Percentiles rank a stretch among this genome's conserved stretches.
Evolutionary conservation across 352 stramenopile species (phyloP).

Genomic region (Saprolegnia diclina): DNA sequence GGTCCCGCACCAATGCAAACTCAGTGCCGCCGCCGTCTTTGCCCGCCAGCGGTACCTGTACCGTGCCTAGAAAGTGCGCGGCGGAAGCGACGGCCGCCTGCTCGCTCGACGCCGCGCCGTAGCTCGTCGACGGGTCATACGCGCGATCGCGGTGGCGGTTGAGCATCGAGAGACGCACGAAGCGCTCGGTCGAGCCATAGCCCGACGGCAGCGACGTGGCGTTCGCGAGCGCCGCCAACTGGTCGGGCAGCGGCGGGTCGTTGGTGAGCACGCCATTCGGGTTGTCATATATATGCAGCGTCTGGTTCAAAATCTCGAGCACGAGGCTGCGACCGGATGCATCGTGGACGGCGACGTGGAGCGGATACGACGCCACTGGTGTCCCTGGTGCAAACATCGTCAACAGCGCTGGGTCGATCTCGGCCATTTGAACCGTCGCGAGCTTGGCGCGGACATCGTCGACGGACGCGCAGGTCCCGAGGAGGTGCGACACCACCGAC

Average conservation of each 20-base stretch:
- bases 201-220: slow-evolving; percentile 40
- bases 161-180: slow-evolving; percentile 57
- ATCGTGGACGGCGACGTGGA: slow-evolving; percentile 64
- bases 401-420: slow-evolving; percentile 36
- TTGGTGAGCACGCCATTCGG: slow-evolving; percentile 62
- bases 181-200: slow-evolving; percentile 48
- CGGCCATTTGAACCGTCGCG: slow-evolving; percentile 44
- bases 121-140: neutral
- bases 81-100: neutral
- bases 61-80: slow-evolving; percentile 1
- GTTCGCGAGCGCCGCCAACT: slow-evolving; percentile 35
- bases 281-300: slow-evolving; percentile 54
- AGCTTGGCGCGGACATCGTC: slow-evolving; percentile 50
- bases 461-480: slow-evolving; percentile 63
- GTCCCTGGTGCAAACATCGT: neutral
- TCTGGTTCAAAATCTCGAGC: slow-evolving; percentile 57
- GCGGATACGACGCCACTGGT: slow-evolving; percentile 33
- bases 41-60: neutral
- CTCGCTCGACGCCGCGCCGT: slow-evolving; percentile 1
- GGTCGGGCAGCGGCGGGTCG: slow-evolving; percentile 39
- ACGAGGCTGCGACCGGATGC: slow-evolving; percentile 53
- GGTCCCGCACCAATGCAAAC: neutral
- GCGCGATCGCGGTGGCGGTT: slow-evolving; percentile 34
- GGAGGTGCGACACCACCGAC: slow-evolving; percentile 55
- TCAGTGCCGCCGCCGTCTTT: neutral